Evolutionary conservation across 2,329 filamentous ascomycete genomes (phyloP), one percentile per base, ranked within the genome.

Genomic region (Xylariaceae sp.): DNA sequence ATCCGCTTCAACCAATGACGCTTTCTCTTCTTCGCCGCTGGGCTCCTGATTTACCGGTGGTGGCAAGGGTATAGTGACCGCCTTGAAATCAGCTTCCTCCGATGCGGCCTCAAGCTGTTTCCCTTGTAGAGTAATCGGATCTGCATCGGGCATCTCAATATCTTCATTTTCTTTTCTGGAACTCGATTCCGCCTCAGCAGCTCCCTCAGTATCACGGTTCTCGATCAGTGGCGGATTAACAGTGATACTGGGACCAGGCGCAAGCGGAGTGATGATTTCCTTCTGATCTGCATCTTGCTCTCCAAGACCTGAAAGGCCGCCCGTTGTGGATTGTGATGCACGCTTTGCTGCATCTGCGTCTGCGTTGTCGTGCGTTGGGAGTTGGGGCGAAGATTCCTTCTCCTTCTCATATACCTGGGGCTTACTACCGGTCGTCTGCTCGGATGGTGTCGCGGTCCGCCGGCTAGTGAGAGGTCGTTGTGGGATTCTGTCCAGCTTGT

Each of bases 131-230:
- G 56, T 80, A 78, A 42, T 60, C 48, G 80, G 78, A 35, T 82
- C 80, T 48, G 78, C 79, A 72, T 90, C 88, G 42, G 80, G 79
- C 84, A 90, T 90, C 57, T 86, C 80, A 57, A 87, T 78, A 72
- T 90, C 87, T 30, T 83, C 80, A 65, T 86, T 83, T 3, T 82
- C 73, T 62, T 78, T 74, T 64, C 76, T 78, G 49, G 74, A 65
- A 56, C 75, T 71, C 51, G 75, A 68, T 51, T 70, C 62, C 60
- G 66, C 65, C 42, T 57, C 73, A 8, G 74, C 71, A 51, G 73
- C 71, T 45, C 60, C 57, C 49, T 66, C 77, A 58, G 73, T 72
- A 53, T 75, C 70, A 23, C 75, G 73, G 62, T 62, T 66, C 37
- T 72, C 70, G 37, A 64, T 56, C 17, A 68, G 61, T 2, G 76